Percentiles rank a stretch among this genome's conserved stretches.
phyloP scores from a whole-genome alignment of 805 yeast genomes.

The Monosporozyma aquatica region DNA sequence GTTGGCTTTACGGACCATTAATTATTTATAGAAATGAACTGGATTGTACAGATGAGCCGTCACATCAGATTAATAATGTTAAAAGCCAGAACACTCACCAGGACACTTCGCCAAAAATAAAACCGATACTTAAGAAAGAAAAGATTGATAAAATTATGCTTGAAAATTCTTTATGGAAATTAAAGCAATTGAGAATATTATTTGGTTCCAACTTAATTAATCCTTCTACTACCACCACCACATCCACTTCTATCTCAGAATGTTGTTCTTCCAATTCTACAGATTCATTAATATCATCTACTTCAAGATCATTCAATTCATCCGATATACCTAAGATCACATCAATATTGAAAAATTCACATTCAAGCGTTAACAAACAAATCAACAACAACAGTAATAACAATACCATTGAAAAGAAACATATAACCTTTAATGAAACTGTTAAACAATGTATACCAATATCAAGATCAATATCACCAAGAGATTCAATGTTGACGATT shows the following conservation, averaged over 20 bases:
- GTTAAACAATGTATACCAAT: conserved; percentile 9
- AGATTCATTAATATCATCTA: neutral
- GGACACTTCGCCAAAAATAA: neutral
- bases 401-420: conserved; percentile 8
- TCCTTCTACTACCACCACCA: too few species aligned
- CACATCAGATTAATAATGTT: neutral
- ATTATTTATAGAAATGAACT: neutral
- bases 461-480: neutral
- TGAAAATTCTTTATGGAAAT: conserved; percentile 22
- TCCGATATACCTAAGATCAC: conserved; percentile 1
- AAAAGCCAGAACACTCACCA: neutral
- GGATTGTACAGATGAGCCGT: neutral
- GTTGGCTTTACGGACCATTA: conserved; percentile 92
- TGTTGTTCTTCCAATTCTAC: neutral
- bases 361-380: neutral
- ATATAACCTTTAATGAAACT: conserved; percentile 8
- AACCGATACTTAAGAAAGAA: conserved; percentile 72
- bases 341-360: neutral
- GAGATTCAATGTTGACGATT: conserved; percentile 1
- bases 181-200: conserved; percentile 1
- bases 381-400: too few species aligned
- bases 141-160: conserved; percentile 60
- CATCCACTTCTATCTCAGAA: neutral
- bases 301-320: neutral
- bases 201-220: neutral